These are phyloP conservation scores for Oryza australiensis DNA, from an alignment of 176 grass and related monocot species.

Conservation along the genomic window DNA sequence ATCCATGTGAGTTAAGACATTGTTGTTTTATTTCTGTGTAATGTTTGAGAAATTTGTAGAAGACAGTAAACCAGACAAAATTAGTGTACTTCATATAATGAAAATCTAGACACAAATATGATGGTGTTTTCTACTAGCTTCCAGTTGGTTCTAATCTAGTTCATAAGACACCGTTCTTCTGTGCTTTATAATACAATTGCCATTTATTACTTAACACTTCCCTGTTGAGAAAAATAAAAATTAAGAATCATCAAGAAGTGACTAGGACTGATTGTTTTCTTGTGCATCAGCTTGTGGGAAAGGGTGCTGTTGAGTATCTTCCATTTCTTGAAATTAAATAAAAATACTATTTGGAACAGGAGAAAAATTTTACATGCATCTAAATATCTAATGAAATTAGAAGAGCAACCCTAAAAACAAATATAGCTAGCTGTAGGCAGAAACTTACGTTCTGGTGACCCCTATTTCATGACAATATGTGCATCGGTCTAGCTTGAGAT, in stretches of 20 bases:
- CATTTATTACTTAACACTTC: no score
- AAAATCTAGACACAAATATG: neutral
- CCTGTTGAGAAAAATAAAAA: no score
- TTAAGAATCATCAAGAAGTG: no score
- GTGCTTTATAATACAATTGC: no score
- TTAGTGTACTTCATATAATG: neutral
- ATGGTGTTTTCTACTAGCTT: neutral
- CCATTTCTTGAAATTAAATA: no score
- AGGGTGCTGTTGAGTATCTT: no score
- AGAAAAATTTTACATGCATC: no score
- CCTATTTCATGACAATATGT: constrained; percentile 36
- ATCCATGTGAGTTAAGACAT: neutral
- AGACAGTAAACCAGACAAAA: neutral
- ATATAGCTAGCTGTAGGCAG: neutral
- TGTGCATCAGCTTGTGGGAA: no score
- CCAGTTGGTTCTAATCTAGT: neutral
- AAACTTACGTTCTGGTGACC: constrained; percentile 17
- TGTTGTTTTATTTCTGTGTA: neutral
- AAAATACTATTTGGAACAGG: no score
- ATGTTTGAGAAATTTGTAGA: neutral
- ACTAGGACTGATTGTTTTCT: no score
- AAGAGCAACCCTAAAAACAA: neutral
- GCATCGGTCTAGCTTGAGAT: constrained; percentile 20
- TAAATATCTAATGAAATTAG: no score
- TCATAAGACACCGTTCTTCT: neutral